Evolutionary conservation across 2,329 filamentous ascomycete genomes (phyloP).

Genomic region (Trichoderma atrobrunneum): DNA sequence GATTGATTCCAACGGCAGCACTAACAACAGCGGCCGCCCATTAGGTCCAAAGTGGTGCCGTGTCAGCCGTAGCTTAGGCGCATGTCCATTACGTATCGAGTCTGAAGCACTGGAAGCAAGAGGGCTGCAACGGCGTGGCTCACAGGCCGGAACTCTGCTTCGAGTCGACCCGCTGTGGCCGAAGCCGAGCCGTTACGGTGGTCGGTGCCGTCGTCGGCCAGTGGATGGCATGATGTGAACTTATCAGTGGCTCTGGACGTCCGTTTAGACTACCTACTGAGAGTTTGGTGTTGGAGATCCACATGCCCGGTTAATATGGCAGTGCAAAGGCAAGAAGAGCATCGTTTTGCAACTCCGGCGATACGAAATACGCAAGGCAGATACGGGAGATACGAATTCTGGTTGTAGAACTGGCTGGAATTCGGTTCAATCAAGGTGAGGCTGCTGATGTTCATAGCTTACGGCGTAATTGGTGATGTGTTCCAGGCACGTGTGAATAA

Average conservation of each 20-base stretch:
- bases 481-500: not conserved
- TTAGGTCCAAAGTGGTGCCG: not conserved
- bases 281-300: not conserved
- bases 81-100: not conserved
- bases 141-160: not conserved
- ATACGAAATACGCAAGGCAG: not conserved
- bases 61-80: not conserved
- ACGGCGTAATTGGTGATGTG: not conserved
- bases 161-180: not conserved
- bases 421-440: not conserved
- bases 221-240: not conserved
- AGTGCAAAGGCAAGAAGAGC: not conserved
- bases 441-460: not conserved
- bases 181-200: not conserved
- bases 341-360: not conserved
- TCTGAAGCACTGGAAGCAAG: not conserved
- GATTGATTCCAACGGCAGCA: not conserved
- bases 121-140: not conserved
- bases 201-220: conserved; percentile 6
- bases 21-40: not conserved
- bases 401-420: not conserved
- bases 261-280: not conserved
- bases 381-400: not conserved
- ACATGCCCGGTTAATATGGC: not conserved
- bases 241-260: not conserved